phyloP scores from a whole-genome alignment of 139 green algal genomes.

The Mesotaenium endlicherianum region DNA sequence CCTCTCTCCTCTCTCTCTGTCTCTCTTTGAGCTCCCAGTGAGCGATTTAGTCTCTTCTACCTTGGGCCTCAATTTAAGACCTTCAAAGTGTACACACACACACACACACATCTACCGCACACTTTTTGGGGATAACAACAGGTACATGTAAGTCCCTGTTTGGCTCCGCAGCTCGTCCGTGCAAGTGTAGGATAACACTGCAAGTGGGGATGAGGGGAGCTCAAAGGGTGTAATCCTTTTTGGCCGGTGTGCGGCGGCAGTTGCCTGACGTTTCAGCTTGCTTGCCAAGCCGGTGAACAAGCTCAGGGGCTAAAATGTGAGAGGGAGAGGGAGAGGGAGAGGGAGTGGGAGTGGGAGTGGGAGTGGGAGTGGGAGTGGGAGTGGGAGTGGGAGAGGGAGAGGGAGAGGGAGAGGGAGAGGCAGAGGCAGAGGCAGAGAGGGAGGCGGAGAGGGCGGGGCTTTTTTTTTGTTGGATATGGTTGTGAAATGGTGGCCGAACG shows the following conservation, averaged over 20 bases:
- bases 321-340: background rate
- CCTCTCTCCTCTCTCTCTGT: no score
- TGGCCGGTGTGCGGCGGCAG: background rate
- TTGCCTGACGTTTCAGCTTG: background rate
- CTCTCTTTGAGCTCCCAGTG: no score
- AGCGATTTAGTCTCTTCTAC: no score
- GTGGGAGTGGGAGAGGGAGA: background rate
- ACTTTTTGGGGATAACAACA: no score
- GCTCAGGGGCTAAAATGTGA: background rate
- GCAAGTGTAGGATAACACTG: no score
- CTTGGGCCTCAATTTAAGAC: no score
- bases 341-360: background rate
- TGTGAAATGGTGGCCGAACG: background rate
- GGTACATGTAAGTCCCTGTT: no score
- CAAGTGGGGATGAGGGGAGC: no score
- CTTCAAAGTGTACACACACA: no score
- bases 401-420: slow-evolving; percentile 12
- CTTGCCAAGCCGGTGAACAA: background rate
- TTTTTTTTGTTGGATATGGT: background rate
- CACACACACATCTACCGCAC: no score
- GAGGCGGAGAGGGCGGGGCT: background rate
- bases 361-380: slow-evolving; percentile 1
- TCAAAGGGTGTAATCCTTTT: no score
- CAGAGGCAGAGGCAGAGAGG: slow-evolving; percentile 4
- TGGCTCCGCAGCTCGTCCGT: no score